These are phyloP conservation scores for Iberis amara DNA, from an alignment of 441 rosid species.

Conservation along the genomic window DNA sequence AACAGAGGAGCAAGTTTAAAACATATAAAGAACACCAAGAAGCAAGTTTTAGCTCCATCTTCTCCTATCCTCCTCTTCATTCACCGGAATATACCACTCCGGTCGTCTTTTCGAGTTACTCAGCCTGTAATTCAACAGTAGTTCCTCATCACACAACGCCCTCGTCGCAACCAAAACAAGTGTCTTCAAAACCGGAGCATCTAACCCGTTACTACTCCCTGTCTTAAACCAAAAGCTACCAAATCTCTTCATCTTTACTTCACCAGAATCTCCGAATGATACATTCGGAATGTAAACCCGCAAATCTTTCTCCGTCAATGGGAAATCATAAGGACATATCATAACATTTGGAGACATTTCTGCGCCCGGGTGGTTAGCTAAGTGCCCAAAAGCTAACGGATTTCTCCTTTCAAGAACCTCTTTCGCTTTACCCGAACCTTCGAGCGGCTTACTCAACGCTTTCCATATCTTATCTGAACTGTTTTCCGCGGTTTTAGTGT, in stretches of 20 bases:
- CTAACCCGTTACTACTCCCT: slow-evolving; percentile 31
- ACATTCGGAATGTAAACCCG: slow-evolving; percentile 71
- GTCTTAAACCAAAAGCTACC: slow-evolving; percentile 89
- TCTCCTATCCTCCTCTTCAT: slow-evolving; percentile 83
- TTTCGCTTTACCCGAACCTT: slow-evolving; percentile 32
- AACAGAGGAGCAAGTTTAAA: neutral
- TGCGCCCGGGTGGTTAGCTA: slow-evolving; percentile 76
- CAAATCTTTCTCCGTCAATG: slow-evolving; percentile 50
- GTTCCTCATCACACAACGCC: slow-evolving; percentile 58
- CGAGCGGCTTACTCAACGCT: slow-evolving; percentile 61
- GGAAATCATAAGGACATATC: slow-evolving; percentile 84
- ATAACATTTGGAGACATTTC: slow-evolving; percentile 71
- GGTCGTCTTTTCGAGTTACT: slow-evolving; percentile 76
- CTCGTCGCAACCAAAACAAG: slow-evolving; percentile 75
- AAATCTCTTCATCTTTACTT: slow-evolving; percentile 64
- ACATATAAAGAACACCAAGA: neutral
- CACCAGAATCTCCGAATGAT: slow-evolving; percentile 55
- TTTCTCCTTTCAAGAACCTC: slow-evolving; percentile 74
- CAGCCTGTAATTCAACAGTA: slow-evolving; percentile 70
- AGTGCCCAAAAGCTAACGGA: slow-evolving; percentile 83
- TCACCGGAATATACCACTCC: slow-evolving; percentile 76
- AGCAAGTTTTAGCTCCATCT: slow-evolving; percentile 70
- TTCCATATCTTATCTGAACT: slow-evolving; percentile 66
- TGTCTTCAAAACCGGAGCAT: slow-evolving; percentile 49
- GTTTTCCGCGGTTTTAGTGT: slow-evolving; percentile 31